Conservation (phyloP, 306 rosid genomes). For the Cicer bijugum region DNA sequence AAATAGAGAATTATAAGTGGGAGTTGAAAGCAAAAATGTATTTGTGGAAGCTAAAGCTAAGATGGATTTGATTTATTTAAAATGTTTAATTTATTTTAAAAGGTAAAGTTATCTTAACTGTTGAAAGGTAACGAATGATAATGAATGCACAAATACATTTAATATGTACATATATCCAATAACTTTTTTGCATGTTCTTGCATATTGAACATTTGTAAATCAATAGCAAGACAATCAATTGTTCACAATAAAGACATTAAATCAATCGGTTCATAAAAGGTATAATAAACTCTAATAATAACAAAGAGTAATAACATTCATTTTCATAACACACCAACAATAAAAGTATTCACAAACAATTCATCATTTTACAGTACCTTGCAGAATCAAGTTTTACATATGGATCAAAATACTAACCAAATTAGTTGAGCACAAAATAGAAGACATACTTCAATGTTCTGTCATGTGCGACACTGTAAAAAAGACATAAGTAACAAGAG, state of each 20-base stretch:
- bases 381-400: not conserved
- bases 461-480: not conserved
- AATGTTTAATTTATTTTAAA: too few relatives aligned
- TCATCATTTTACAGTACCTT: not conserved
- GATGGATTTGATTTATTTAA: too few relatives aligned
- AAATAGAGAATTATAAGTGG: too few relatives aligned
- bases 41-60: too few relatives aligned
- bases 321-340: not conserved
- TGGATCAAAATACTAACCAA: not conserved
- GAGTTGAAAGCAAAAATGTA: too few relatives aligned
- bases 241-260: not conserved
- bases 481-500: not conserved
- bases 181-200: too few relatives aligned
- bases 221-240: not conserved
- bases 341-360: not conserved
- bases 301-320: not conserved
- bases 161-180: too few relatives aligned
- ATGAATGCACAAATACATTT: too few relatives aligned
- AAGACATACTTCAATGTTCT: not conserved
- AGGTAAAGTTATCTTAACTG: too few relatives aligned
- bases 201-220: too few relatives aligned
- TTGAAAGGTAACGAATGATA: too few relatives aligned
- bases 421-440: not conserved
- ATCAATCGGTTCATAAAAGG: not conserved
- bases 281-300: not conserved